phyloP scores from a whole-genome alignment of 768 basidiomycete genomes.

The Termitomyces sp. region DNA sequence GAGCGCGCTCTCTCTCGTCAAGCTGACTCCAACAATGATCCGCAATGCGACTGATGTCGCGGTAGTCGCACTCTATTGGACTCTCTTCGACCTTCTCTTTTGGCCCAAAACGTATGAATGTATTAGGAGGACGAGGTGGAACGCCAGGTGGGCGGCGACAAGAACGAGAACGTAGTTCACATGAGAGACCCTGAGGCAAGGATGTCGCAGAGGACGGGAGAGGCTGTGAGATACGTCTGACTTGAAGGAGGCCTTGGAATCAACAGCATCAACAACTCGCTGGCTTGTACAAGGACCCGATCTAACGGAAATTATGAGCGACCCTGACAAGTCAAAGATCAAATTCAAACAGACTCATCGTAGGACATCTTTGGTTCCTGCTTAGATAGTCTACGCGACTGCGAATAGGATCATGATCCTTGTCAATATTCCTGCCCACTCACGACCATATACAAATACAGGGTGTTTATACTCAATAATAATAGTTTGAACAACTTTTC shows the following conservation, averaged over 20 bases:
- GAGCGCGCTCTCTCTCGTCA: not conserved
- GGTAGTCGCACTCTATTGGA: not conserved
- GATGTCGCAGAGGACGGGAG: not conserved
- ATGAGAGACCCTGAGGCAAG: not conserved
- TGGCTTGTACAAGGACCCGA: not conserved
- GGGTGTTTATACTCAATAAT: no score
- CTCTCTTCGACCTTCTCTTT: not conserved
- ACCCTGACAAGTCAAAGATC: not conserved
- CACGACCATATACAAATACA: no score
- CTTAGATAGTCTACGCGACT: no score
- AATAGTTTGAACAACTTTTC: no score
- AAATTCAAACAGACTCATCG: not conserved
- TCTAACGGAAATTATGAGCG: not conserved
- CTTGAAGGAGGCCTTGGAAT: not conserved
- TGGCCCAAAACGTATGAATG: not conserved
- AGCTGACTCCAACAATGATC: not conserved
- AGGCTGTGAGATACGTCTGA: not conserved
- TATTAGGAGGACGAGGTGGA: not conserved
- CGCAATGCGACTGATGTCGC: not conserved
- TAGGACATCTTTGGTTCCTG: not conserved
- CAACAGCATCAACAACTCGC: not conserved
- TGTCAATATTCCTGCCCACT: not conserved
- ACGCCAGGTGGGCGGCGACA: not conserved
- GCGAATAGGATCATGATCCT: not conserved
- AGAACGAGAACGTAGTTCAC: not conserved